Base-by-base conservation (phyloP, 1,284 basidiomycete species). In the Ceratobasidium sp. region DNA sequence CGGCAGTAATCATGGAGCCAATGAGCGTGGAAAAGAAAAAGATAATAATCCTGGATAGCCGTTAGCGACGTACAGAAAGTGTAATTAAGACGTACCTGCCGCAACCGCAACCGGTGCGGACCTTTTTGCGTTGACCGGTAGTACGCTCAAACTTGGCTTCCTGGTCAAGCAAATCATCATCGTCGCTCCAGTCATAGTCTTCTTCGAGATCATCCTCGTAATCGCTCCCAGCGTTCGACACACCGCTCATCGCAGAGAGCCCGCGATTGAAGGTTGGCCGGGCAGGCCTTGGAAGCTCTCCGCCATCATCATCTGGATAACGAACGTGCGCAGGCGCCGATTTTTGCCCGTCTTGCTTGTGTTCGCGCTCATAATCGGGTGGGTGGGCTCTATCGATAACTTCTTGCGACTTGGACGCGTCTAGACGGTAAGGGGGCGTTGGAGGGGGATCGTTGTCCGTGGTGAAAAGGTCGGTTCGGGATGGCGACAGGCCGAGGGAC, bases 1-100 rank as follows among this genome's bases (percentile, higher is more conserved):
- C 89, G 3, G 93, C 89, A 10, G 93, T 86, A 74, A 94, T 85
- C 7, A 87, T 89, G 1, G 92, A 93, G 33, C 92, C 92, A 65
- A 94, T 87, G 79, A 94, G 86, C 3, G 92, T 90, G 44, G 91
- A 92, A 82, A 93, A 92, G 38, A 93, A 87, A 65, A 92, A 80
- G 26, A 89, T 88, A 57, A 92, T 81, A 64, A 92, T 83, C 80
- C 92, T 93, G 77, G 52, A 78, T 9, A 20, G 33, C 28, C 48
- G 44, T 46, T 65, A 26, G 26, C 81, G 56, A 75, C 78, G 79
- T n/a, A 23, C 52, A 40, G 61, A 52, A 61, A 62, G 13, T 17
- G 59, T 38, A 17, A 62, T 59, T 70, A 28, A 48, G 20, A 85
- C 86, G 69, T 79, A 92, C 92, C 88, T 88, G 82, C 86, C 88